Evolutionary conservation across 2,329 filamentous ascomycete genomes (phyloP), one percentile per base, ranked within the genome.

Genomic region (Claviceps digitariae): DNA sequence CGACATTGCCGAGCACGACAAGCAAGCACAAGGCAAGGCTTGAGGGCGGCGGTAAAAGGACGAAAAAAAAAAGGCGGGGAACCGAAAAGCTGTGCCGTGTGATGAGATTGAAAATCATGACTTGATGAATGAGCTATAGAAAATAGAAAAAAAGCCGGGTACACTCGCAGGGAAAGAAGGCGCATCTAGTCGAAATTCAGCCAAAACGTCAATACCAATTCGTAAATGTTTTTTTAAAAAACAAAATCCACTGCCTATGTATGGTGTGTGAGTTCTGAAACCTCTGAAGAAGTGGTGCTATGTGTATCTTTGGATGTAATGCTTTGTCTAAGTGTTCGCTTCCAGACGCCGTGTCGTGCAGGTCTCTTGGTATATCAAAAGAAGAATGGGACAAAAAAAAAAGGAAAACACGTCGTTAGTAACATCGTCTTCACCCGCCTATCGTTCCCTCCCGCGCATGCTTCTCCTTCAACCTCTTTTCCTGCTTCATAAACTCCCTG

Each of bases 401-500:
- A 25, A 36, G 2, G 20, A 31, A 15, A 20, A 17, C n/a, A 41
- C 13, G 25, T 20, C 7, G 2, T 20, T n/a, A 17, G 20, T 8
- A 29, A n/a, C 44, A 23, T n/a, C 15, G 2, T 23, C 20, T 13
- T 52, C 44, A 52, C 29, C 69, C 70, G 1, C 73, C 72, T n/a
- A 64, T 51, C 1, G 71, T 73, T n/a, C 76, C 73, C 53, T 82
- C 80, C 51, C 74, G 70, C 61, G 71, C 67, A 65, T 90, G 87
- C 67, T 81, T 85, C 67, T 87, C 76, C 68, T 88, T 91, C 56
- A 98, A 69, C 67, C 75, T 84, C 77, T 97, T 97, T 73, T 98
- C 93, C 56, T 85, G 90, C 73, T 86, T 89, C 91, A 98, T 97
- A 63, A 98, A 98, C 67, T 95, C 91, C 57, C 88, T 76, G 59